These are phyloP conservation scores for Mollisia scopiformis DNA, from an alignment of 2,329 filamentous ascomycete genomes.

Conservation along the genomic window DNA sequence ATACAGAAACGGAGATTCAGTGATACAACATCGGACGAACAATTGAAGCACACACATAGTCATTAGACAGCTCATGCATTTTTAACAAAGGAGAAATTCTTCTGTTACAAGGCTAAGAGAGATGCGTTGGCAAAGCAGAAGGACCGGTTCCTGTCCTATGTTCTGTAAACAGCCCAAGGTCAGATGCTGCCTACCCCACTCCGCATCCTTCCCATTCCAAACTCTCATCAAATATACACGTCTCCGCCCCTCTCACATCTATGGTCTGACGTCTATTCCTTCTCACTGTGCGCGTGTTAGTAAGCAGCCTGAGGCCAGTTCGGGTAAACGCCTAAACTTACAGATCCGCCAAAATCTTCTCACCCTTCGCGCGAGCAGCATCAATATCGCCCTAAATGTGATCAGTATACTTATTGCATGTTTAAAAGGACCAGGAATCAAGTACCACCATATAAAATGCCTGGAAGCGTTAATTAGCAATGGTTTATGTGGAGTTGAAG, in stretches of 20 bases:
- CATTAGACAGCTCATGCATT: constrained; percentile 4
- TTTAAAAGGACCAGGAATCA: neutral
- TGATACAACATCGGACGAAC: no score
- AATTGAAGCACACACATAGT: neutral
- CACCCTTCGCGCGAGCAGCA: constrained; percentile 92
- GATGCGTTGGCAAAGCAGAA: constrained; percentile 14
- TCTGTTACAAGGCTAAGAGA: constrained; percentile 37
- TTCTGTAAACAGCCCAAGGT: constrained; percentile 29
- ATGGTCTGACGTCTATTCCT: constrained; percentile 8
- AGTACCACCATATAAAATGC: constrained; percentile 11
- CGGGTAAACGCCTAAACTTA: no score
- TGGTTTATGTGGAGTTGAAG: constrained; percentile 46
- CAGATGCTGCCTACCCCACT: constrained; percentile 18
- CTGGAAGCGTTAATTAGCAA: constrained; percentile 6
- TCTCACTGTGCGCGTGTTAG: constrained; percentile 8
- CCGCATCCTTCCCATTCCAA: constrained; percentile 21
- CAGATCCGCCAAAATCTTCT: constrained; percentile 98
- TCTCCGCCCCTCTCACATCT: constrained; percentile 19
- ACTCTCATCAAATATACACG: constrained; percentile 21
- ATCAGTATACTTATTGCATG: constrained; percentile 28
- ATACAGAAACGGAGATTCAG: neutral
- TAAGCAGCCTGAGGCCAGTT: no score
- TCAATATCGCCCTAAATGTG: constrained; percentile 86
- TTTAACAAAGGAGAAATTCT: constrained; percentile 15
- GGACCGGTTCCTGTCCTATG: constrained; percentile 28